phyloP scores from a whole-genome alignment of 2,329 filamentous ascomycete genomes.

The Diaporthe vaccinii region DNA sequence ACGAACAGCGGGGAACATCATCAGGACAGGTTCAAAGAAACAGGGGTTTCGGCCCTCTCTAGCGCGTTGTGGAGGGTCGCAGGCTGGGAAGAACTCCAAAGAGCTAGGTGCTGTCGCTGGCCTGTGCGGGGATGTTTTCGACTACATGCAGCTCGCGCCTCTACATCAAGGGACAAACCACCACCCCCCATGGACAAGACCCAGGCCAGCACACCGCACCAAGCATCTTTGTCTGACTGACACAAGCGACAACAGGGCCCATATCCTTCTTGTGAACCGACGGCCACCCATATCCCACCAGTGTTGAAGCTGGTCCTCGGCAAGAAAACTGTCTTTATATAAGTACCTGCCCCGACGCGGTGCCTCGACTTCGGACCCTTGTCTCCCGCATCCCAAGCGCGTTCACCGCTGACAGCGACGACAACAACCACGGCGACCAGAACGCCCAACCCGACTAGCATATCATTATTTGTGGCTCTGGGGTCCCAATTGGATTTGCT shows the following conservation, averaged over 20 bases:
- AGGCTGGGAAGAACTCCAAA: conserved; percentile 26
- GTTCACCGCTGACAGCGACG: conserved; percentile 36
- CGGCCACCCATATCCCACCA: not conserved
- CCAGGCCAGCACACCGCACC: not conserved
- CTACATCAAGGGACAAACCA: not conserved
- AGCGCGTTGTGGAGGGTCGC: conserved; percentile 36
- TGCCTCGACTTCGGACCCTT: conserved; percentile 35
- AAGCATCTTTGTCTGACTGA: not conserved
- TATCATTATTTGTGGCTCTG: not conserved
- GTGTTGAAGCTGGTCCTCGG: not conserved
- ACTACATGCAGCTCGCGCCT: conserved; percentile 35
- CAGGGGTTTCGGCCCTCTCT: conserved; percentile 17
- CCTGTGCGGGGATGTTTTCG: conserved; percentile 40
- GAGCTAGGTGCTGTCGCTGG: conserved; percentile 38
- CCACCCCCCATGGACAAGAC: not conserved
- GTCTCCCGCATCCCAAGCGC: conserved; percentile 34
- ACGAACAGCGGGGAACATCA: conserved; percentile 25
- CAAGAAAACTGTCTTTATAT: not conserved
- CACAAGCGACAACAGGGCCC: not conserved
- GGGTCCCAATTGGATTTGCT: not conserved
- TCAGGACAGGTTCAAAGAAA: conserved; percentile 9
- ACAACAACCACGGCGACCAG: conserved; percentile 5
- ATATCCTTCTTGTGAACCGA: not conserved
- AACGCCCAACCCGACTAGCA: not conserved
- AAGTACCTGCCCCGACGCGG: conserved; percentile 18